These are phyloP conservation scores for Skeletonema potamos DNA, from an alignment of 108 stramenopile genomes.

Conservation along the genomic window DNA sequence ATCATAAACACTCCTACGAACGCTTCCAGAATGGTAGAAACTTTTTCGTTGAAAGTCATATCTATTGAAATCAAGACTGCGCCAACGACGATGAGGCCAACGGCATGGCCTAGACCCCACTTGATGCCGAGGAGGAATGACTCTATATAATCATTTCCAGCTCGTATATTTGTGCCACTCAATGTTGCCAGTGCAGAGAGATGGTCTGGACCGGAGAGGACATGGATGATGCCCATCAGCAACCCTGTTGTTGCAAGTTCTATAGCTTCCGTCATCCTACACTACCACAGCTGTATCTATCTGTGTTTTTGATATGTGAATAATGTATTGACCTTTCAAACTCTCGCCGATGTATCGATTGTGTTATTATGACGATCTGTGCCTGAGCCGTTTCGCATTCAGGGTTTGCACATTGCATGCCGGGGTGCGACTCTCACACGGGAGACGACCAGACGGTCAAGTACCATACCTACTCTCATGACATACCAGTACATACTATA, in stretches of 20 bases:
- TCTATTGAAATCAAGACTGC: constrained; percentile 40
- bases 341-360: neutral
- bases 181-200: constrained; percentile 76
- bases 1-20: constrained; percentile 78
- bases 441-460: too few species aligned
- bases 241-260: constrained; percentile 32
- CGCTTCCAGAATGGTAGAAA: constrained; percentile 47
- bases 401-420: too few species aligned
- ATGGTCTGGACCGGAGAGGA: constrained; percentile 81
- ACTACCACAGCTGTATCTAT: too few species aligned
- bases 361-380: too few species aligned
- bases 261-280: neutral
- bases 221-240: constrained; percentile 69
- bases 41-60: neutral
- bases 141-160: neutral
- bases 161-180: constrained; percentile 31
- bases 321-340: neutral
- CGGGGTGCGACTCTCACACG: too few species aligned
- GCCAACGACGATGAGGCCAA: constrained; percentile 66
- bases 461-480: too few species aligned
- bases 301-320: neutral
- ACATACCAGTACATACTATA: too few species aligned
- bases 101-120: constrained; percentile 74
- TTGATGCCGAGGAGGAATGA: constrained; percentile 59
- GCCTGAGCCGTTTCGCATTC: too few species aligned